Evolutionary conservation across 1,284 basidiomycete genomes (phyloP).

Genomic region (Gomphus sp.): DNA sequence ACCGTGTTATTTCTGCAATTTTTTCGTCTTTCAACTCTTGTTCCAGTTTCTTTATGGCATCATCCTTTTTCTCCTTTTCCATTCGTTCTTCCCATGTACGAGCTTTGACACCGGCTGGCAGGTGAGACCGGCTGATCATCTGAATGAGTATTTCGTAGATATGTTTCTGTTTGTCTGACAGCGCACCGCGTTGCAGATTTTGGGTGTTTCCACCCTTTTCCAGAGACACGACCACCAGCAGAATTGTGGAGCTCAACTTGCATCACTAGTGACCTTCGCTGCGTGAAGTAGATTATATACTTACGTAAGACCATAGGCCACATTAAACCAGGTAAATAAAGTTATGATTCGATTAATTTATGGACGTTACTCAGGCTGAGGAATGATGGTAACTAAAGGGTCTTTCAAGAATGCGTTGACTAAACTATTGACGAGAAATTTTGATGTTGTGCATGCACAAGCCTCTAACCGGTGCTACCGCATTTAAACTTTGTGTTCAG

Average conservation of each 20-base stretch:
- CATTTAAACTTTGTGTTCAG: no score
- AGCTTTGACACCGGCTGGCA: slow-evolving; percentile 55
- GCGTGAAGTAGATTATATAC: no score
- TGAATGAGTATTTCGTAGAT: not conserved
- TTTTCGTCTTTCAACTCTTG: slow-evolving; percentile 69
- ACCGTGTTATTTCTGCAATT: slow-evolving; percentile 55
- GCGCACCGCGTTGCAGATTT: slow-evolving; percentile 58
- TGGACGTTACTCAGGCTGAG: no score
- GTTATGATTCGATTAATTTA: no score
- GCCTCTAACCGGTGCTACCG: no score
- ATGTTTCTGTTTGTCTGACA: not conserved
- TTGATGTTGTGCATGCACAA: no score
- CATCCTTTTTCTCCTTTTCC: slow-evolving; percentile 51
- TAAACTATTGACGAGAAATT: no score
- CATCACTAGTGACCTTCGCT: not conserved
- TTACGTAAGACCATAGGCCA: no score
- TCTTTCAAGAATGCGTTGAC: no score
- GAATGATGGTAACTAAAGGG: no score
- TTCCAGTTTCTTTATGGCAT: slow-evolving; percentile 64
- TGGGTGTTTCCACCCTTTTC: slow-evolving; percentile 57
- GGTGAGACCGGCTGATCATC: slow-evolving; percentile 49
- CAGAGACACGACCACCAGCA: slow-evolving; percentile 50
- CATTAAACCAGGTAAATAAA: no score
- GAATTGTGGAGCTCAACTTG: slow-evolving; percentile 21
- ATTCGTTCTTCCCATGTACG: slow-evolving; percentile 61